Percentiles rank a stretch among this genome's conserved stretches.
Conservation (phyloP, 192 early-diverging fungal species). For the Coemansia sp. region DNA sequence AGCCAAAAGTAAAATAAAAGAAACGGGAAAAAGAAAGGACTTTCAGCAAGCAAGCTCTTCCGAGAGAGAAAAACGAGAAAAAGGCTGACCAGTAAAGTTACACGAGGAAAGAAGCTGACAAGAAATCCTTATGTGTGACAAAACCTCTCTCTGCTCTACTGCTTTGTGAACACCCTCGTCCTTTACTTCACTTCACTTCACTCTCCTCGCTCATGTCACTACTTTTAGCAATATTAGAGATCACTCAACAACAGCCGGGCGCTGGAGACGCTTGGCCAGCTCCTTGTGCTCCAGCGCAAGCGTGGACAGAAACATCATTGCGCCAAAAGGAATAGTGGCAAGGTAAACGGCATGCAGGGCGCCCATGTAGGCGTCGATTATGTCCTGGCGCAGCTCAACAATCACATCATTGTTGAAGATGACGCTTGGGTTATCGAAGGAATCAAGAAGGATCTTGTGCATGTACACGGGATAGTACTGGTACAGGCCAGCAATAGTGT, state of each 20-base stretch:
- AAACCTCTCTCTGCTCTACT: not conserved
- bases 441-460: conserved; percentile 28
- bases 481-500: conserved; percentile 4
- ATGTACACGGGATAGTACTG: conserved; percentile 43
- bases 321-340: conserved; percentile 59
- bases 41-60: not conserved
- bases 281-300: conserved; percentile 56
- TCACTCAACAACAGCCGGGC: conserved; percentile 23
- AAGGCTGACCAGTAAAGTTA: too few relatives aligned
- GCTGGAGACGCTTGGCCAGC: conserved; percentile 34
- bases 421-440: conserved; percentile 48
- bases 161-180: not conserved
- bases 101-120: too few relatives aligned
- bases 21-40: not conserved
- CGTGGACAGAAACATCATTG: conserved; percentile 55
- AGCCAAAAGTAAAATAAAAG: not conserved
- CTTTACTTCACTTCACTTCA: too few relatives aligned
- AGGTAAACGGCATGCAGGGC: conserved; percentile 59
- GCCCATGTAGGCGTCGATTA: conserved; percentile 60
- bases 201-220: not conserved
- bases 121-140: not conserved
- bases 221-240: not conserved
- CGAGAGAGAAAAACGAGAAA: too few relatives aligned
- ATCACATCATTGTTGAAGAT: conserved; percentile 42
- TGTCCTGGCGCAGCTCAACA: conserved; percentile 33